Base-by-base conservation (phyloP, 164 flowering plant species). In the Sedum album region DNA sequence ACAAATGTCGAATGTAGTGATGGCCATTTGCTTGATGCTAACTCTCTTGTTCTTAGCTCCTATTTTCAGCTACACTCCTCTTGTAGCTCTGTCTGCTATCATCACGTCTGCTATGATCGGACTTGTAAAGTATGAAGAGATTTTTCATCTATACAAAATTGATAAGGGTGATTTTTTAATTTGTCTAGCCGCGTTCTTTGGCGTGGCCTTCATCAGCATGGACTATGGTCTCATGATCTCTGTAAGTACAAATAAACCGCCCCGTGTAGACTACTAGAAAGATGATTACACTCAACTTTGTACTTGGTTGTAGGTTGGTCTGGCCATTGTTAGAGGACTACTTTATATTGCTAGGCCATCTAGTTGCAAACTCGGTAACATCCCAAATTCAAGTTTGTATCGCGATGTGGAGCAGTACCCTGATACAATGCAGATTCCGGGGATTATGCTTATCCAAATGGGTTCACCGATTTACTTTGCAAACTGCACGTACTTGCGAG, bases 91-190 rank as follows among this genome's bases (percentile, higher is more conserved):
- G 8, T 85, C 97, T 0, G 91, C 99, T 31, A 89, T 92, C 69
- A 90, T 95, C 70, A 86, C 84, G 72, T 76, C 91, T 1, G 97
- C 97, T 13, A 90, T 94, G 96, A 57, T 94, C 5, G 97, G 97
- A 0, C 87, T 94, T 41, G 83, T 94, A 18, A 76, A 90, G 10
- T 85, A 83, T 10, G 76, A 87, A 7, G 87, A 84, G 70, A 75
- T 71, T 8, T 74, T 73, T 67, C 88, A 72, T 46, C 81, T 90
- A 25, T 86, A 62, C 72, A 83, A 86, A 68, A 82, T 88, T 1
- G 97, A 94, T 76, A 94, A 94, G 49, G 86, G 85, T 23, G 97
- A 94, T 75, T 94, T 94, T 70, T 6, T 55, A 65, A 84, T 94
- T 26, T 90, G 96, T 72, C 85, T 91, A 81, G 73, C 81, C 13